These are phyloP conservation scores for Linanthus parryae DNA, from an alignment of 148 eudicot species.

Conservation along the genomic window DNA sequence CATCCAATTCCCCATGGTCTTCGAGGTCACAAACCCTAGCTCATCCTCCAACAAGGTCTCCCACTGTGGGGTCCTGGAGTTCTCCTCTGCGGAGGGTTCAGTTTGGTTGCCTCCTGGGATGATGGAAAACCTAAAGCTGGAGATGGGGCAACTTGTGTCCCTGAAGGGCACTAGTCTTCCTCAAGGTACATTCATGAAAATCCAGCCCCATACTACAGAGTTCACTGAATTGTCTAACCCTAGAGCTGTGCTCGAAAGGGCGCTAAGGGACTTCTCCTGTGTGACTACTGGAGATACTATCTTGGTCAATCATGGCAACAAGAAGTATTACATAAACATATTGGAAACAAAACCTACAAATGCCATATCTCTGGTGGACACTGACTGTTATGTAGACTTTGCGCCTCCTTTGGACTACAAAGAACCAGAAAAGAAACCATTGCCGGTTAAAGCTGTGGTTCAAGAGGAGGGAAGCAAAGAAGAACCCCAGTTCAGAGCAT, in stretches of 20 bases:
- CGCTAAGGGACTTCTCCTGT: slow-evolving; percentile 8
- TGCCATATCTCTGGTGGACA: slow-evolving; percentile 9
- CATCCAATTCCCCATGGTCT: slow-evolving; percentile 5
- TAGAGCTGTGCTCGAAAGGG: slow-evolving; percentile 9
- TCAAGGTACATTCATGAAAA: slow-evolving; percentile 11
- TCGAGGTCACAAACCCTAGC: slow-evolving; percentile 8
- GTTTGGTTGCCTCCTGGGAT: slow-evolving; percentile 14
- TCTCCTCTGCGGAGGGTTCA: slow-evolving; percentile 10
- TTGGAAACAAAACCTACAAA: slow-evolving; percentile 10
- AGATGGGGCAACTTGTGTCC: slow-evolving; percentile 3
- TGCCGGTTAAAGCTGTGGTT: not conserved
- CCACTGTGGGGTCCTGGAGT: slow-evolving; percentile 17
- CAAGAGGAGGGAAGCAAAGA: not conserved
- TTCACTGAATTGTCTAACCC: not conserved
- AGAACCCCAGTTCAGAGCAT: slow-evolving; percentile 11
- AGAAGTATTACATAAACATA: slow-evolving; percentile 3
- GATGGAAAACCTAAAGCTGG: slow-evolving; percentile 5
- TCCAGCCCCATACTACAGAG: slow-evolving; percentile 15
- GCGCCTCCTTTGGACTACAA: slow-evolving; percentile 14
- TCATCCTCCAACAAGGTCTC: not conserved
- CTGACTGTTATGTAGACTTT: slow-evolving; percentile 16
- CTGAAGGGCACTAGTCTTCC: slow-evolving; percentile 1
- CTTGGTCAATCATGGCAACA: slow-evolving; percentile 1
- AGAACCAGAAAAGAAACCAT: slow-evolving; percentile 18
- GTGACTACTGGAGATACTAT: slow-evolving; percentile 14